Evolutionary conservation across 2,329 filamentous ascomycete species (phyloP), one percentile per base, ranked within the genome.

Genomic region (Ophiostoma australiae): DNA sequence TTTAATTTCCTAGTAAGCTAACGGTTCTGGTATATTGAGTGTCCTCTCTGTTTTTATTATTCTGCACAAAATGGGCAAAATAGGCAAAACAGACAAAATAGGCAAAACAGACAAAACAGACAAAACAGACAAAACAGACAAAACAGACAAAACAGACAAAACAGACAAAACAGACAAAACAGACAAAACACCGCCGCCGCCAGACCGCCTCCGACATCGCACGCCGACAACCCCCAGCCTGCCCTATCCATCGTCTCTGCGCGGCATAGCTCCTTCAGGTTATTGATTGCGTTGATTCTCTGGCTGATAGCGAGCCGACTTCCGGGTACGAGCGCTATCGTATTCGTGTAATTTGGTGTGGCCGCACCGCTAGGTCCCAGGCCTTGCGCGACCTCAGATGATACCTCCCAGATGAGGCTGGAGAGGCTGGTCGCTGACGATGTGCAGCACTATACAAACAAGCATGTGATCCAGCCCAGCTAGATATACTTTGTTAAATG

Each of bases 181-280:
- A 48, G 44, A 4, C 15, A 6, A n/a, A 48, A 15, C 17, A 6
- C 4, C 3, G 10, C 37, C 37, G 17, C 44, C 52, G 27, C n/a
- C 15, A 33, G 27, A 20, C 58, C 27, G 55, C 52, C 27, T 63
- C 58, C 58, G 58, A 63, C 27, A 63, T 63, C 58, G 58, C 52
- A 48, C 48, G 20, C 20, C 48, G 10, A n/a, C 44, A 17, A n/a
- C 44, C 44, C n/a, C 52, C 52, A 58, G 20, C 44, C 44, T 48
- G n/a, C 44, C 44, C 44, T 20, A 48, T 4, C 44, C 44, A 48
- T 7, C 44, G n/a, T 11, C 37, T 39, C 10, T 31, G 27, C 27
- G 27, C 27, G 27, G 27, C 27, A 31, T 31, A 31, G 27, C 27
- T 31, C 27, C 39, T 55, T 55, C 48, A 55, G 7, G 11, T 1